These are phyloP conservation scores for Phytomonas sp. DNA, from an alignment of 208 protist genomes.

Conservation along the genomic window DNA sequence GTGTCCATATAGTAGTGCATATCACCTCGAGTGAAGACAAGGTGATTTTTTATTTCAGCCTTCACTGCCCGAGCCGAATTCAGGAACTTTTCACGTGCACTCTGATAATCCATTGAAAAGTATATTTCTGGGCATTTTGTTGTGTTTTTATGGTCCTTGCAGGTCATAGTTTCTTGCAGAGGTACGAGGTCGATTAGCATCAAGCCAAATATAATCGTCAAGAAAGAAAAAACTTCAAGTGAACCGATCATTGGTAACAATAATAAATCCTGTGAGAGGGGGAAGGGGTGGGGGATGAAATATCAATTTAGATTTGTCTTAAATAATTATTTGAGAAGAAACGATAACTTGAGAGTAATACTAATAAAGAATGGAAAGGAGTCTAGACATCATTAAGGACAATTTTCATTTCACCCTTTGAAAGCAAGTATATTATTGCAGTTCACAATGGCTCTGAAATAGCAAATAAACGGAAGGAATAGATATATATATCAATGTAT, in stretches of 20 bases:
- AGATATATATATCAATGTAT: constrained; percentile 13
- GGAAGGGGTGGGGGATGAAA: not conserved
- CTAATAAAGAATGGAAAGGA: constrained; percentile 11
- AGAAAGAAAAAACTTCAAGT: constrained; percentile 23
- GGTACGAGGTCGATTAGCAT: constrained; percentile 73
- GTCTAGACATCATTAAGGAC: constrained; percentile 13
- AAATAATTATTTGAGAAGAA: not conserved
- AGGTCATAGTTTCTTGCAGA: constrained; percentile 64
- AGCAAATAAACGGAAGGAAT: constrained; percentile 5
- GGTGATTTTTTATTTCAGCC: constrained; percentile 33
- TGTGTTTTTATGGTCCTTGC: constrained; percentile 45
- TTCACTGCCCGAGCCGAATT: constrained; percentile 37
- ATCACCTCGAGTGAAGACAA: constrained; percentile 36
- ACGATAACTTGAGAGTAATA: not conserved
- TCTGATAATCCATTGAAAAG: constrained; percentile 61
- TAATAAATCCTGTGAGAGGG: constrained; percentile 6
- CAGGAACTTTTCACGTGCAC: constrained; percentile 69
- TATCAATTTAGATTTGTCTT: not conserved
- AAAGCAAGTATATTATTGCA: constrained; percentile 8
- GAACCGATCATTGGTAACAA: constrained; percentile 24
- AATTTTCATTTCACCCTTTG: constrained; percentile 12
- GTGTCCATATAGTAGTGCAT: constrained; percentile 71
- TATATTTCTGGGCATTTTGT: constrained; percentile 48
- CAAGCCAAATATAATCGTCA: constrained; percentile 51
- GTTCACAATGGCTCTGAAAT: not conserved